Evolutionary conservation across 148 eudicot species (phyloP).

Genomic region (Rhododendron williamsianum): DNA sequence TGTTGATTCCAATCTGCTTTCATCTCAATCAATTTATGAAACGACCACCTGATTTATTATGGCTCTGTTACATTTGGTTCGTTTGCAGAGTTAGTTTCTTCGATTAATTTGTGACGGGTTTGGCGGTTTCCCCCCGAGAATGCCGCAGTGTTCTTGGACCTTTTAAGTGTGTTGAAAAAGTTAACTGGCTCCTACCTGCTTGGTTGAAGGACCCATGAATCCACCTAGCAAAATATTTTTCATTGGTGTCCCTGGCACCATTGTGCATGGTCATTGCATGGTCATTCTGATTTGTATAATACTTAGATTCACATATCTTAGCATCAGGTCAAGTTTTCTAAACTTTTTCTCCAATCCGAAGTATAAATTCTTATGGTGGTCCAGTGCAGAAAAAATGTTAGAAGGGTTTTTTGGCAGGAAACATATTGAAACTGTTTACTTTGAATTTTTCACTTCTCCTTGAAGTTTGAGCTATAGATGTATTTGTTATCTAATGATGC

Average conservation of each 20-base stretch:
- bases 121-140: not conserved
- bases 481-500: not conserved
- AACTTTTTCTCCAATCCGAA: not conserved
- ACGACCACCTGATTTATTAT: not conserved
- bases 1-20: conserved; percentile 2
- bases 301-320: not conserved
- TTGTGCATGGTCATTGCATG: not conserved
- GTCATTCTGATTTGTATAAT: not conserved
- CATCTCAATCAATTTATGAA: not conserved
- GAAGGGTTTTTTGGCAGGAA: not conserved
- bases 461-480: not conserved
- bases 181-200: not conserved
- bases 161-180: not conserved
- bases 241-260: not conserved
- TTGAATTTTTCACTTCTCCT: not conserved
- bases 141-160: not conserved
- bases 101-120: not conserved
- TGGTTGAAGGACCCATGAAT: not conserved
- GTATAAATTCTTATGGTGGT: not conserved
- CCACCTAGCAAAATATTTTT: not conserved
- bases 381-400: not conserved
- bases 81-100: not conserved
- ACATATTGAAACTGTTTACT: not conserved
- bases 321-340: not conserved
- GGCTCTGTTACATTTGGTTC: not conserved